phyloP scores from a whole-genome alignment of 768 basidiomycete species.

The Lentinula lateritia region DNA sequence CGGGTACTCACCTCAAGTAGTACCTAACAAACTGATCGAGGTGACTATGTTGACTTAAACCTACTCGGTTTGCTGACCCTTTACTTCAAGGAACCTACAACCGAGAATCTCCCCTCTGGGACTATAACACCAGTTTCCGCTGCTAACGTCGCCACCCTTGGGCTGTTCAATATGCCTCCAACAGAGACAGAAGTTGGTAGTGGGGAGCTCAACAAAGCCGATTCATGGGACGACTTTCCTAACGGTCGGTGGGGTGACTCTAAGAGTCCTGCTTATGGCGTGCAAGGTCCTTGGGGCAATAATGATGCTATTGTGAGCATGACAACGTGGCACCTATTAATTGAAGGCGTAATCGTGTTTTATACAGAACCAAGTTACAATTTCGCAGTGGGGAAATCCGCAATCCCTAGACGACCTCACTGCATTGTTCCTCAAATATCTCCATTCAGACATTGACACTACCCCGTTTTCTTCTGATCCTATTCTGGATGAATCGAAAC shows the following conservation, averaged over 20 bases:
- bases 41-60: slow-evolving; percentile 28
- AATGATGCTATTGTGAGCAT: slow-evolving; percentile 47
- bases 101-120: slow-evolving; percentile 22
- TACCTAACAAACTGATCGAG: slow-evolving; percentile 62
- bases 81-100: slow-evolving; percentile 32
- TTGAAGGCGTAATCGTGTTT: neutral
- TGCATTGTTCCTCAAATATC: slow-evolving; percentile 71
- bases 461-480: slow-evolving; percentile 89
- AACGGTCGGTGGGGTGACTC: slow-evolving; percentile 98
- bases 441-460: slow-evolving; percentile 63
- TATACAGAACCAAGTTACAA: slow-evolving; percentile 51
- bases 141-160: slow-evolving; percentile 52
- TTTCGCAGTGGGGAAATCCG: slow-evolving; percentile 76
- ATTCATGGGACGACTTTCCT: slow-evolving; percentile 93
- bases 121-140: slow-evolving; percentile 63
- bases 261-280: slow-evolving; percentile 93
- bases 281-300: slow-evolving; percentile 73
- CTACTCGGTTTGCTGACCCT: neutral
- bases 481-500: slow-evolving; percentile 74
- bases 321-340: neutral
- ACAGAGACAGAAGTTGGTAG: slow-evolving; percentile 55
- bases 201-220: slow-evolving; percentile 72
- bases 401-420: slow-evolving; percentile 64
- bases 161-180: slow-evolving; percentile 43
- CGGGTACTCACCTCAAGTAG: slow-evolving; percentile 26